Evolutionary conservation across 495 filamentous ascomycete genomes (phyloP).

Genomic region (Aspergillus bridgeri): DNA sequence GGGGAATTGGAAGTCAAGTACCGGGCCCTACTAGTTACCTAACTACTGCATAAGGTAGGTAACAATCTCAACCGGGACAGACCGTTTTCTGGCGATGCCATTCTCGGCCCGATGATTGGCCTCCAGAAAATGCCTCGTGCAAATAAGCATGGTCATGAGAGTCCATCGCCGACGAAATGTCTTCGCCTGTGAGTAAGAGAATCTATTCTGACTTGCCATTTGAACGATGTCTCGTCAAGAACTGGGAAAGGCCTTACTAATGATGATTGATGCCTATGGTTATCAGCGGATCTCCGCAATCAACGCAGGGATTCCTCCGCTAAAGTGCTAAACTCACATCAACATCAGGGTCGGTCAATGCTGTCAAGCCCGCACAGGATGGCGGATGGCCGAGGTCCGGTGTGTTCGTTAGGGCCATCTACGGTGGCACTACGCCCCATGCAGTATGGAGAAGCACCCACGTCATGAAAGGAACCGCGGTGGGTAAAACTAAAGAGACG

Average conservation of each 20-base stretch:
- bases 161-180: not conserved
- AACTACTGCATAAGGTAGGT: too few relatives aligned
- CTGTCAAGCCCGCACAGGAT: not conserved
- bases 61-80: constrained; percentile 8
- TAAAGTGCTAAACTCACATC: constrained; percentile 5
- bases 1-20: too few relatives aligned
- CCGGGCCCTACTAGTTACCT: too few relatives aligned
- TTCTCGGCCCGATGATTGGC: constrained; percentile 18
- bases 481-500: not conserved
- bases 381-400: constrained; percentile 10
- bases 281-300: constrained; percentile 11
- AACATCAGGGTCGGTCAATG: not conserved
- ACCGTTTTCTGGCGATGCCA: constrained; percentile 11
- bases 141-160: not conserved
- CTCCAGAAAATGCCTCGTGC: constrained; percentile 30
- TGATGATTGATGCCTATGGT: too few relatives aligned
- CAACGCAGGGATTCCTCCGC: constrained; percentile 3
- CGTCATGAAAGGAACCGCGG: not conserved
- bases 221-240: too few relatives aligned
- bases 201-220: too few relatives aligned
- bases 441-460: not conserved
- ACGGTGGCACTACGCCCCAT: not conserved
- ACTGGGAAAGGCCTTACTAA: too few relatives aligned
- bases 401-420: not conserved
- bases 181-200: not conserved